Evolutionary conservation across 1,284 basidiomycete genomes (phyloP).

Genomic region (Calocybe gambosa): DNA sequence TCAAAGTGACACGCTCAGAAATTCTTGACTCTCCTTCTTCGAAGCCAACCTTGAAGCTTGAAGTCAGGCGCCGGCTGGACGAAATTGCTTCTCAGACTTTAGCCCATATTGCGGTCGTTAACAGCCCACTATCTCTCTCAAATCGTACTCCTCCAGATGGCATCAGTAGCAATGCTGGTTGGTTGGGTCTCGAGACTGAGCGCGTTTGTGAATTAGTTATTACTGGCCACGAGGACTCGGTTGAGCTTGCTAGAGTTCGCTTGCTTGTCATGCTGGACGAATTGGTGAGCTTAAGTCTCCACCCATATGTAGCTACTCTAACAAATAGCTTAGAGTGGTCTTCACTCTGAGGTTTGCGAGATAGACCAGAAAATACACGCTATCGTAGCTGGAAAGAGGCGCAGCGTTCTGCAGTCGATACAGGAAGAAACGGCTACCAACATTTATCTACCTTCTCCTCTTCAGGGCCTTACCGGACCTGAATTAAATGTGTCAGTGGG

Average conservation of each 20-base stretch:
- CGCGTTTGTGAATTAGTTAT: conserved; percentile 89
- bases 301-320: conserved; percentile 3
- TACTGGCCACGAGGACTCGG: conserved; percentile 82
- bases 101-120: conserved; percentile 87
- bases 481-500: conserved; percentile 37
- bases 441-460: conserved; percentile 89
- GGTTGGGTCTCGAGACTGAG: conserved; percentile 90
- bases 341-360: conserved; percentile 88
- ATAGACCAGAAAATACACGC: conserved; percentile 95
- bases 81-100: conserved; percentile 86
- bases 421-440: conserved; percentile 98
- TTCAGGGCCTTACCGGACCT: conserved; percentile 79
- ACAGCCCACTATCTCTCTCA: conserved; percentile 66
- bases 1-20: conserved; percentile 90
- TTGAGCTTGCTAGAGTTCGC: conserved; percentile 87
- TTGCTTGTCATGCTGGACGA: conserved; percentile 94
- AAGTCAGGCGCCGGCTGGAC: conserved; percentile 84
- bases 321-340: conserved; percentile 56
- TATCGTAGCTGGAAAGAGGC: conserved; percentile 89
- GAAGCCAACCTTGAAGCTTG: conserved; percentile 80
- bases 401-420: conserved; percentile 83
- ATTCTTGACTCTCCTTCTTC: conserved; percentile 83
- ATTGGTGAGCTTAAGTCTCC: conserved; percentile 49
- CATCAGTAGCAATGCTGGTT: conserved; percentile 66
- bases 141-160: conserved; percentile 72